These are phyloP conservation scores for Phytophthora tubulina DNA, from an alignment of 352 stramenopile genomes.

Conservation along the genomic window DNA sequence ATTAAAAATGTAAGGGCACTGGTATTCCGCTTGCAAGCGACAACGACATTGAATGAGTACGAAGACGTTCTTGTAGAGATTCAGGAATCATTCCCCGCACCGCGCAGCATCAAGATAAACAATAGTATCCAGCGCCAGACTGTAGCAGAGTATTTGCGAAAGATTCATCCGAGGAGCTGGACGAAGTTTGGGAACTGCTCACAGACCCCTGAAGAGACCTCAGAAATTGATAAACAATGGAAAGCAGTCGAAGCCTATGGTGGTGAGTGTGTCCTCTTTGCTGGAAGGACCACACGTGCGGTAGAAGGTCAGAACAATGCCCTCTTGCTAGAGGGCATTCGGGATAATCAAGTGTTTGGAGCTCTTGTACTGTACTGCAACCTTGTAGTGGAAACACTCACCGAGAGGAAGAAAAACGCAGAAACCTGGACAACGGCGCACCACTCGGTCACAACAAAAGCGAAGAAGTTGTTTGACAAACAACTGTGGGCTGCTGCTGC, in stretches of 20 bases:
- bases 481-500: constrained; percentile 9
- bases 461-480: constrained; percentile 1
- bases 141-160: not conserved
- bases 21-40: constrained; percentile 6
- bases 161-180: constrained; percentile 23
- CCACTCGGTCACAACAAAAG: constrained; percentile 6
- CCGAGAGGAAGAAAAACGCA: constrained; percentile 2
- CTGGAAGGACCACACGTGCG: constrained; percentile 13
- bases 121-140: not conserved
- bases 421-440: not conserved
- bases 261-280: not conserved
- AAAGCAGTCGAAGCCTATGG: not conserved
- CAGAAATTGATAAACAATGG: not conserved
- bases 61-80: not conserved
- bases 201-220: not conserved
- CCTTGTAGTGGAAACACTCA: not conserved
- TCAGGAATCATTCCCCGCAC: not conserved
- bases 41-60: constrained; percentile 10
- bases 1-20: constrained; percentile 1
- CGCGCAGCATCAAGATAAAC: not conserved
- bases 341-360: constrained; percentile 11
- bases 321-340: not conserved
- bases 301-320: constrained; percentile 20
- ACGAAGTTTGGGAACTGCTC: constrained; percentile 11
- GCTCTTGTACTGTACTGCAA: constrained; percentile 7